Evolutionary conservation across 2,329 filamentous ascomycete species (phyloP), one percentile per base, ranked within the genome.

Genomic region (Cladophialophora immunda): DNA sequence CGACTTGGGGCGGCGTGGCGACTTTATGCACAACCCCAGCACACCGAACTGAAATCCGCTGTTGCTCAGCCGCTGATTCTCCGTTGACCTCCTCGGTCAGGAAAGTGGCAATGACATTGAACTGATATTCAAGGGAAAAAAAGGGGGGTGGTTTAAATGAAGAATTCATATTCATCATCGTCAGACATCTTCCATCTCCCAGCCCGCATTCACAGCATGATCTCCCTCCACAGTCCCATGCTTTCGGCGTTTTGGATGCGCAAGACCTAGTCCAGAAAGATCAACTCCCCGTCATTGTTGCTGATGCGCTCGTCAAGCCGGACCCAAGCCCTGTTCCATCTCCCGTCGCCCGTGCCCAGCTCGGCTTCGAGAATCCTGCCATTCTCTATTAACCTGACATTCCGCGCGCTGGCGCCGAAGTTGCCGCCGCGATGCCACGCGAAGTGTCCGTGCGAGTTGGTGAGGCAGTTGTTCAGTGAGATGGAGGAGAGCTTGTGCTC

Each of bases 291-390:
- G 63, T 80, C 71, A 19, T 77, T 73, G 66, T 81, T 81, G 29
- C 75, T 73, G 52, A 81, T 79, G 52, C 75, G 71, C 70, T 81
- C 79, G 71, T 80, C 76, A 69, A 81, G 67, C 29, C 74, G 70
- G 22, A 80, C 64, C 45, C 68, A 70, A 62, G 75, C 75, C 45
- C 53, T 41, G 36, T 68, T 70, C 69, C 70, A 72, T 8, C 69
- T 45, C 11, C 70, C 70, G 36, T 56, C 62, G 9, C 72, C 72
- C 17, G 67, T 68, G 4, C 68, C 71, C 30, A 73, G 47, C 27
- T 72, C 72, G 2, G 70, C 70, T 41, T 71, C 66, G 34, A 73
- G 52, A 27, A 73, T 66, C 58, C 56, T 69, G 13, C 69, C 69
- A 9, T 65, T 57, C 25, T 71, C 69, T 5, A 66, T 27, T 41